These are phyloP conservation scores for Saccharomyces hybrid DNA, from an alignment of 1,139 yeast genomes.

Conservation along the genomic window DNA sequence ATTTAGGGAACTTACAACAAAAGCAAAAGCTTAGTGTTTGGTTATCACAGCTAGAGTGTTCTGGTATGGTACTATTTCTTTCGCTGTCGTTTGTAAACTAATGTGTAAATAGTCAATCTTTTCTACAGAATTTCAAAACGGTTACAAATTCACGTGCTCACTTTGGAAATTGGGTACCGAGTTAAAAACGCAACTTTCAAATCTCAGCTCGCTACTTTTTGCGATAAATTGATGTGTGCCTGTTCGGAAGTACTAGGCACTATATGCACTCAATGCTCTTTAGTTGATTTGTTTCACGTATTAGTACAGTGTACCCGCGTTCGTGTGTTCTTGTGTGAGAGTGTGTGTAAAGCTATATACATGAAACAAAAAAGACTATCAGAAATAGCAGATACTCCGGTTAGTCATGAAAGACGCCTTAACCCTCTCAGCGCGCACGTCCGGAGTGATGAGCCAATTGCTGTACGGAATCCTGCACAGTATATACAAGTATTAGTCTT, in stretches of 20 bases:
- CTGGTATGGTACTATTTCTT: no score
- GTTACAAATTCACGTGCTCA: conserved; percentile 1
- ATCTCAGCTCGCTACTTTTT: background rate
- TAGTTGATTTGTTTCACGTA: background rate
- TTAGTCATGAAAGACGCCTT: background rate
- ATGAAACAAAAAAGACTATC: background rate
- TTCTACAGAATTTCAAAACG: background rate
- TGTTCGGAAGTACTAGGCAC: background rate
- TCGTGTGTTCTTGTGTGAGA: background rate
- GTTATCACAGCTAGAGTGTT: no score
- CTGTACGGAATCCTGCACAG: background rate
- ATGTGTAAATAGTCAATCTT: background rate
- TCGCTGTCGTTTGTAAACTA: no score
- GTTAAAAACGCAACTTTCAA: background rate
- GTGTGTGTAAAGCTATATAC: background rate
- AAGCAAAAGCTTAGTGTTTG: background rate
- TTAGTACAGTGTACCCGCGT: background rate
- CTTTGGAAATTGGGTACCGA: background rate
- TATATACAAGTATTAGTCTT: background rate
- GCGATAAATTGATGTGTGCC: background rate
- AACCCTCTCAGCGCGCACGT: conserved; percentile 1
- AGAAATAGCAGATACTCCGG: background rate
- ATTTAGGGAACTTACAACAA: background rate
- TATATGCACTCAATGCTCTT: background rate
- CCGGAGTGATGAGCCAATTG: background rate